phyloP scores from a whole-genome alignment of 306 rosid genomes.

The Sechiopsis laciniata region DNA sequence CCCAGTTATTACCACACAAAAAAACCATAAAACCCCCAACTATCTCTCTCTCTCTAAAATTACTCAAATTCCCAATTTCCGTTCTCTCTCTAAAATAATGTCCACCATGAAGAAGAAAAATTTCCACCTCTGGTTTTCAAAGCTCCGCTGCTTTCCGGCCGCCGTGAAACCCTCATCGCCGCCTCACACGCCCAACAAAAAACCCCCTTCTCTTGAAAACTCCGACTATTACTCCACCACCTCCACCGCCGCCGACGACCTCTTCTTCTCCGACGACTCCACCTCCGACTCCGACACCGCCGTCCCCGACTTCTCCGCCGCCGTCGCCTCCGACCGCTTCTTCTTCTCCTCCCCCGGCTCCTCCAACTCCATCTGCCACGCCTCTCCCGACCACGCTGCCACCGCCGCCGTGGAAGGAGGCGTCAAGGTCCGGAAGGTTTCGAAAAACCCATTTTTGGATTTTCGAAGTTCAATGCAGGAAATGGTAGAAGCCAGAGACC shows the following conservation, averaged over 20 bases:
- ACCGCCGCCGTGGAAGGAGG: slow-evolving; percentile 19
- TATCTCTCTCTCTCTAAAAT: slow-evolving; percentile 6
- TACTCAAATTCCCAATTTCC: neutral
- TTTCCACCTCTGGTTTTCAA: slow-evolving; percentile 63
- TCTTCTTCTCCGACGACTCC: slow-evolving; percentile 13
- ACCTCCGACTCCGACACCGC: slow-evolving; percentile 24
- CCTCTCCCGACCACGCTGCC: slow-evolving; percentile 32
- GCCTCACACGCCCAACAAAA: slow-evolving; percentile 23
- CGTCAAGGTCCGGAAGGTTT: slow-evolving; percentile 53
- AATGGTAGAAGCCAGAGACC: slow-evolving; percentile 57
- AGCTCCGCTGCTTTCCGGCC: slow-evolving; percentile 48
- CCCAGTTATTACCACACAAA: too few relatives aligned
- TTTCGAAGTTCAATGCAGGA: slow-evolving; percentile 79
- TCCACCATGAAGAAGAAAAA: slow-evolving; percentile 37
- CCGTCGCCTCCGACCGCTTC: slow-evolving; percentile 67
- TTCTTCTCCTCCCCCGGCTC: slow-evolving; percentile 88
- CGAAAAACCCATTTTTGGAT: slow-evolving; percentile 60
- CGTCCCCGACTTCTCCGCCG: slow-evolving; percentile 56
- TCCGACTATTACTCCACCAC: slow-evolving; percentile 20
- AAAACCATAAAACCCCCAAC: neutral
- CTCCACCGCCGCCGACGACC: slow-evolving; percentile 30
- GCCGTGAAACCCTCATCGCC: slow-evolving; percentile 30
- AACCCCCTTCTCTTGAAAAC: slow-evolving; percentile 17
- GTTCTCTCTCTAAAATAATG: slow-evolving; percentile 16
- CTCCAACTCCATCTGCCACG: slow-evolving; percentile 75